A percentile compares a stretch with the other conserved stretches of the same genome.
Evolutionary conservation across 1,284 basidiomycete species (phyloP).

Genomic region (Ganoderma sinense): DNA sequence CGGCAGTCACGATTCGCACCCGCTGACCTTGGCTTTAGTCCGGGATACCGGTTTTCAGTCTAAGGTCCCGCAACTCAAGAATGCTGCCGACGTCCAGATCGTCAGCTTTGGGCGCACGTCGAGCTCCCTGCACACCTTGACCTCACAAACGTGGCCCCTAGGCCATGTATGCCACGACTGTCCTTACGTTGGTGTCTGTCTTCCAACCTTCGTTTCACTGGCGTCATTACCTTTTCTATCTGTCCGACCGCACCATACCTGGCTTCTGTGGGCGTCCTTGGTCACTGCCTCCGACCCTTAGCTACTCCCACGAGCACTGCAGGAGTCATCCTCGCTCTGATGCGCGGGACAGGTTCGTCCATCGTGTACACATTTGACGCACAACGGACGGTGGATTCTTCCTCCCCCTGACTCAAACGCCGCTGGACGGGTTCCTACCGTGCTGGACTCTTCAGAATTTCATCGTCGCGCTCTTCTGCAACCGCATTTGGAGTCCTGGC

Average conservation of each 20-base stretch:
- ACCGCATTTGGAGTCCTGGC: neutral
- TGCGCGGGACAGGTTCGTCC: conserved; percentile 29
- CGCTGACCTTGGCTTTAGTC: neutral
- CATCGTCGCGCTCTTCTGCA: neutral
- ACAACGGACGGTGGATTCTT: neutral
- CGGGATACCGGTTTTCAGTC: neutral
- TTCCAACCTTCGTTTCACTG: conserved; percentile 36
- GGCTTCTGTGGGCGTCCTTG: conserved; percentile 34
- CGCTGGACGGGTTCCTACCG: neutral
- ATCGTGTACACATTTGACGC: neutral
- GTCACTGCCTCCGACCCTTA: conserved; percentile 30
- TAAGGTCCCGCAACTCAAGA: neutral
- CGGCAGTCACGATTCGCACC: neutral
- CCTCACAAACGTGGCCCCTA: neutral
- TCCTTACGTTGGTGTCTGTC: neutral
- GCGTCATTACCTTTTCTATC: conserved; percentile 37
- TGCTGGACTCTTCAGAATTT: neutral
- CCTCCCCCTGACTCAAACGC: neutral
- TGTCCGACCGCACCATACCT: conserved; percentile 37
- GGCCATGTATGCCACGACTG: neutral
- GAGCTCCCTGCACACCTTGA: neutral
- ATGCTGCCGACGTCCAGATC: neutral
- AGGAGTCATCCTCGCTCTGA: conserved; percentile 25
- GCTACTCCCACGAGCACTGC: conserved; percentile 28
- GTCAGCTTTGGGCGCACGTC: neutral